A percentile compares a stretch with the other conserved stretches of the same genome.
Evolutionary conservation across 768 basidiomycete genomes (phyloP).

Genomic region (Lentinula guzmanii): DNA sequence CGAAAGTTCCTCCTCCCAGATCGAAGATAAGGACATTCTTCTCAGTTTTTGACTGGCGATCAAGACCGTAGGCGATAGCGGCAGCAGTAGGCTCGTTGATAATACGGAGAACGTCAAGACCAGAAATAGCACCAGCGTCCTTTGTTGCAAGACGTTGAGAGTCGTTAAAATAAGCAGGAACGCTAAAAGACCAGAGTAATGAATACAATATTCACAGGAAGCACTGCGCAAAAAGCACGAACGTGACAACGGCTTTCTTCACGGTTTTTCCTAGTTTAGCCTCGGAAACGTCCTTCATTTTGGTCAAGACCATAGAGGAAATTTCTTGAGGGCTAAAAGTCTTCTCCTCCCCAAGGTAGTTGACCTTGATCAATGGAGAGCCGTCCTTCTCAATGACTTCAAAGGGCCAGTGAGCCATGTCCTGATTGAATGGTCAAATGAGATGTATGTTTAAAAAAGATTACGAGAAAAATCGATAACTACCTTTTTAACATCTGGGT

Average conservation of each 20-base stretch:
- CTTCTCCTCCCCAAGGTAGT: conserved; percentile 93
- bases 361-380: conserved; percentile 93
- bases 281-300: conserved; percentile 99
- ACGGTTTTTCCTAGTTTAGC: conserved; percentile 98
- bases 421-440: conserved; percentile 37
- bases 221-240: conserved; percentile 61
- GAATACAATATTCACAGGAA: conserved; percentile 25
- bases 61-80: conserved; percentile 97
- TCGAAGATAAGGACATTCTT: conserved; percentile 99
- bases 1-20: conserved; percentile 99
- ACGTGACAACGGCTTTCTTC: conserved; percentile 99
- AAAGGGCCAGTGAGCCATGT: conserved; percentile 97
- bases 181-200: conserved; percentile 34
- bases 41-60: conserved; percentile 90
- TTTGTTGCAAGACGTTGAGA: conserved; percentile 99
- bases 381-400: conserved; percentile 95
- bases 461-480: conserved; percentile 8
- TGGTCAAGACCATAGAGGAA: conserved; percentile 98
- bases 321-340: conserved; percentile 98
- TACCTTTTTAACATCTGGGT: conserved; percentile 92
- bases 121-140: conserved; percentile 96
- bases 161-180: conserved; percentile 99
- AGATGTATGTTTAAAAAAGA: not conserved
- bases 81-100: conserved; percentile 99
- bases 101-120: conserved; percentile 99